Base-by-base conservation (phyloP, 139 green algal species). In the Coelastrella sp. region DNA sequence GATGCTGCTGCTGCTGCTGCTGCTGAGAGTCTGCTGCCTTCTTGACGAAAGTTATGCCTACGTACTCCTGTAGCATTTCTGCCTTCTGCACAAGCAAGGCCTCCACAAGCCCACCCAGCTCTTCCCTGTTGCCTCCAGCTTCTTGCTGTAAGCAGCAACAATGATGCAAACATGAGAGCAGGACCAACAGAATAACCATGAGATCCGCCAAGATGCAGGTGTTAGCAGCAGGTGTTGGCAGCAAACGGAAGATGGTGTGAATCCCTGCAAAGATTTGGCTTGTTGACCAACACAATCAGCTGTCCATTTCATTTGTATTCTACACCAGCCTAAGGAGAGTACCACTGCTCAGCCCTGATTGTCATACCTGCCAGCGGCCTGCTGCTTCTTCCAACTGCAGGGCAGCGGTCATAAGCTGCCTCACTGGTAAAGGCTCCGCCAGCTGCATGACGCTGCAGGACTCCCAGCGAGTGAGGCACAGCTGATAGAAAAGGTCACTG, bases 401-500 rank as follows among this genome's bases (percentile, higher is more conserved):
- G 35, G 91, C 95, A 69, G 92, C 72, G 57, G 85, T 38, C 32
- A 94, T 87, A 59, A 98, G 88, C 68, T 93, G 82, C n/a, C 32
- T 30, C 50, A 96, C 48, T 1, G 50, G 37, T 30, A 89, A 80
- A 5, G 92, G 72, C 5, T 91, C 79, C 21, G 85, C 64, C 62
- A 98, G 90, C 21, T 40, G 13, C 45, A 96, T 85, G 8, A 67
- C 64, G 23, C 21, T 45, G 59, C 86, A 84, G 43, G 37, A 66
- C 17, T 85, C 91, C 37, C 90, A 95, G 15, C 90, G 89, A 25
- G 81, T 48, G 38, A 98, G 89, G 27, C 79, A 87, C 90, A 96
- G 92, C 93, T 98, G 96, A 79, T 96, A 97, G 59, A 97, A 92
- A 68, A 98, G 85, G 86, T 99, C 96, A 7, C 86, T 59, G n/a